Conservation (phyloP, 352 stramenopile genomes). For the Elongisporangium anandrum region DNA sequence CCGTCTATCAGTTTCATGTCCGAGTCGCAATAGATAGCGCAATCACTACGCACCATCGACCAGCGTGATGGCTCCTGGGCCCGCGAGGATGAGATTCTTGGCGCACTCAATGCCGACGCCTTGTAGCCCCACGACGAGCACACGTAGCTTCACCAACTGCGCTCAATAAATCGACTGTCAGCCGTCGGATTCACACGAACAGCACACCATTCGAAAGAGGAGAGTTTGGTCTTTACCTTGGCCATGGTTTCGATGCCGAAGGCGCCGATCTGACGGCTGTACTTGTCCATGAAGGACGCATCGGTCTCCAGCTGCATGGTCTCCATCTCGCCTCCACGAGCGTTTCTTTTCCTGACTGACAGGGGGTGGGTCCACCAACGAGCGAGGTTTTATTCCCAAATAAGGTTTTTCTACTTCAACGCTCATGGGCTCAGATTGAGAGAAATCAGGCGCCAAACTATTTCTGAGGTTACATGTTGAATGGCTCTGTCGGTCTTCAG, state of each 20-base stretch:
- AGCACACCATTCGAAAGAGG: constrained; percentile 7
- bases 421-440: neutral
- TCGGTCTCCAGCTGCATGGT: constrained; percentile 71
- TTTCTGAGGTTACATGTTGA: neutral
- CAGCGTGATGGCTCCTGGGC: constrained; percentile 84
- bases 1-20: neutral
- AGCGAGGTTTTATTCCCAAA: constrained; percentile 3
- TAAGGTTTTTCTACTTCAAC: constrained; percentile 27
- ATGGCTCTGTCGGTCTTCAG: constrained; percentile 17
- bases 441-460: neutral
- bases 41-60: constrained; percentile 43
- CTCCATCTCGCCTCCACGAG: constrained; percentile 34
- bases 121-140: constrained; percentile 84
- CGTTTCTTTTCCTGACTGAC: constrained; percentile 21
- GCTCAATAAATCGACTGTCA: neutral
- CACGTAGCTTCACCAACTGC: constrained; percentile 73
- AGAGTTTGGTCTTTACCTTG: constrained; percentile 44
- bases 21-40: neutral
- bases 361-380: constrained; percentile 1
- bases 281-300: constrained; percentile 93
- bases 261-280: constrained; percentile 90
- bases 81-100: constrained; percentile 93
- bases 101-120: constrained; percentile 87
- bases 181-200: neutral
- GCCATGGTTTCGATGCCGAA: constrained; percentile 91